phyloP scores from a whole-genome alignment of 306 rosid species.

The Delonix regia region DNA sequence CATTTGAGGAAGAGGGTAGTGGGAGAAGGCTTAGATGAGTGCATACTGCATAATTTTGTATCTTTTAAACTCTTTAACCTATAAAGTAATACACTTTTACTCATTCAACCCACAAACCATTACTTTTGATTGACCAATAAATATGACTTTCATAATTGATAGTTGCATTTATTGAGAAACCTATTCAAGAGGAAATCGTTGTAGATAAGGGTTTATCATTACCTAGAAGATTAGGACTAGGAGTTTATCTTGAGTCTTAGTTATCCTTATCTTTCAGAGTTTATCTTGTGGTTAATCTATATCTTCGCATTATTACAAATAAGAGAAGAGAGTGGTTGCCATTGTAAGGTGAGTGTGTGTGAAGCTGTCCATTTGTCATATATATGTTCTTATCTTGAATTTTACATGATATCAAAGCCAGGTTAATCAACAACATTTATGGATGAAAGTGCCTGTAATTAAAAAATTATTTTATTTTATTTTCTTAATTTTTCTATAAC shows the following conservation, averaged over 20 bases:
- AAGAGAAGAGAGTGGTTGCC: background rate
- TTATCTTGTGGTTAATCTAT: background rate
- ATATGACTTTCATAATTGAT: background rate
- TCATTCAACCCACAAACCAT: background rate
- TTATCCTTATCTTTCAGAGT: background rate
- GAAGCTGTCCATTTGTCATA: no score
- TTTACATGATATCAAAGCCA: no score
- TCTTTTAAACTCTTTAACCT: background rate
- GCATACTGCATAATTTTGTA: background rate
- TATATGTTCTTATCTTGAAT: no score
- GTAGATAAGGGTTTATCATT: no score
- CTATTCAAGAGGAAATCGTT: background rate
- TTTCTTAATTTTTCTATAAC: no score
- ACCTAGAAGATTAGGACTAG: background rate
- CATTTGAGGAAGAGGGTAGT: background rate
- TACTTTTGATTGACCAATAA: background rate
- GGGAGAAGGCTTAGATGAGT: background rate
- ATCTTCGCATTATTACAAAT: background rate
- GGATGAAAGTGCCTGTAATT: no score
- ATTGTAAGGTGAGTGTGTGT: background rate
- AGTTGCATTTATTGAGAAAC: background rate
- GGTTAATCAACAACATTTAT: no score
- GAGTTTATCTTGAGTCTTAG: background rate
- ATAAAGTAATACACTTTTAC: background rate
- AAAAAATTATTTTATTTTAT: no score